phyloP scores from a whole-genome alignment of 2,329 filamentous ascomycete genomes.

The Colletotrichum shisoi region DNA sequence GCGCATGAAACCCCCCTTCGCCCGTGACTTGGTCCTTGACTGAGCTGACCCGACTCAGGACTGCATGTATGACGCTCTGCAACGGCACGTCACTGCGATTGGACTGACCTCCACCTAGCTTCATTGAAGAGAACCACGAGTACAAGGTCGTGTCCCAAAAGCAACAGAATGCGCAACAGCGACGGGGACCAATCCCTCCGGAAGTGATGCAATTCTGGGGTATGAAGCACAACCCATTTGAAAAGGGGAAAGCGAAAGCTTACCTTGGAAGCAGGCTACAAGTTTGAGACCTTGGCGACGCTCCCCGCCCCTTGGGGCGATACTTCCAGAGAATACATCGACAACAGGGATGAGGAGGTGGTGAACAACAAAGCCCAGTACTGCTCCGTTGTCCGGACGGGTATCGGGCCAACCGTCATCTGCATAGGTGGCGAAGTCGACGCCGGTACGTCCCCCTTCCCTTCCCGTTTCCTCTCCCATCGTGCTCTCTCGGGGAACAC shows the following conservation, averaged over 20 bases:
- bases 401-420: slow-evolving; percentile 76
- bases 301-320: slow-evolving; percentile 78
- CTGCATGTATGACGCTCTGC: slow-evolving; percentile 58
- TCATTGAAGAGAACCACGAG: slow-evolving; percentile 88
- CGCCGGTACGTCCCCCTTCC: slow-evolving; percentile 64
- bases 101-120: slow-evolving; percentile 61
- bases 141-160: slow-evolving; percentile 71
- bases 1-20: slow-evolving; percentile 45
- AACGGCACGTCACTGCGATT: neutral
- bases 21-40: slow-evolving; percentile 28
- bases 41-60: slow-evolving; percentile 50
- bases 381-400: slow-evolving; percentile 90
- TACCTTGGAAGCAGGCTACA: slow-evolving; percentile 73
- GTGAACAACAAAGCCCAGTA: slow-evolving; percentile 95
- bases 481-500: neutral
- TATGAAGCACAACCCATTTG: slow-evolving; percentile 48
- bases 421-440: slow-evolving; percentile 95
- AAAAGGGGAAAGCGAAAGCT: slow-evolving; percentile 13
- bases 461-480: neutral
- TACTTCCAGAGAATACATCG: slow-evolving; percentile 78
- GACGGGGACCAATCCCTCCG: slow-evolving; percentile 60
- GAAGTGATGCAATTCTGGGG: slow-evolving; percentile 95
- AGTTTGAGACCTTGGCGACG: slow-evolving; percentile 88
- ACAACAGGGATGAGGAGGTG: slow-evolving; percentile 71
- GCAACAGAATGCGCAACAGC: slow-evolving; percentile 63